Conservation (phyloP, 495 filamentous ascomycete genomes). For the Monascus purpureus region DNA sequence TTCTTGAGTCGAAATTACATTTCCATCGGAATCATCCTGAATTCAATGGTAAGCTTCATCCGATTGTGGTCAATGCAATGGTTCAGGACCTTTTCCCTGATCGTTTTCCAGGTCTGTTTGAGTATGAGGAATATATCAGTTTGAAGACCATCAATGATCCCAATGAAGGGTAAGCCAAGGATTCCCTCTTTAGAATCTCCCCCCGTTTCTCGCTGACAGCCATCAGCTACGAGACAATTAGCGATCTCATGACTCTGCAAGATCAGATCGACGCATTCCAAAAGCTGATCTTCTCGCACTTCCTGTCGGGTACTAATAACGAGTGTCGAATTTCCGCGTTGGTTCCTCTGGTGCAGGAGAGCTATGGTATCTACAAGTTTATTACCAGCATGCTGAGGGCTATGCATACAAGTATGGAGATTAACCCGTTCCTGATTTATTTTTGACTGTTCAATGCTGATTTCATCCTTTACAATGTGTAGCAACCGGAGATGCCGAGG, state of each 20-base stretch:
- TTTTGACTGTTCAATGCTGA: slow-evolving; percentile 4
- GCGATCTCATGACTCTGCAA: slow-evolving; percentile 89
- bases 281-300: slow-evolving; percentile 94
- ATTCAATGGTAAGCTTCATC: slow-evolving; percentile 63
- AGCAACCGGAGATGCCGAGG: slow-evolving; percentile 91
- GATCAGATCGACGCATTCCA: slow-evolving; percentile 98
- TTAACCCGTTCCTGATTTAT: no score
- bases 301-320: slow-evolving; percentile 79
- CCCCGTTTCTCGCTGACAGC: slow-evolving; percentile 7
- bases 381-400: slow-evolving; percentile 89
- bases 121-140: slow-evolving; percentile 98
- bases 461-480: no score
- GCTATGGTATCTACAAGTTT: slow-evolving; percentile 96
- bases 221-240: slow-evolving; percentile 79
- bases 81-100: not conserved
- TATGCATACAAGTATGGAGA: slow-evolving; percentile 96
- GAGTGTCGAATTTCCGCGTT: slow-evolving; percentile 92
- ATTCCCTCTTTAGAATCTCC: not conserved
- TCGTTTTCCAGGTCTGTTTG: slow-evolving; percentile 54
- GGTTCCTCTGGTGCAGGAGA: slow-evolving; percentile 89
- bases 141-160: slow-evolving; percentile 97
- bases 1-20: slow-evolving; percentile 76
- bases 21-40: slow-evolving; percentile 96
- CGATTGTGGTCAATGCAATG: not conserved
- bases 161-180: slow-evolving; percentile 59